Conservation (phyloP, 345 rosid species). For the Eucalyptus polybractea region DNA sequence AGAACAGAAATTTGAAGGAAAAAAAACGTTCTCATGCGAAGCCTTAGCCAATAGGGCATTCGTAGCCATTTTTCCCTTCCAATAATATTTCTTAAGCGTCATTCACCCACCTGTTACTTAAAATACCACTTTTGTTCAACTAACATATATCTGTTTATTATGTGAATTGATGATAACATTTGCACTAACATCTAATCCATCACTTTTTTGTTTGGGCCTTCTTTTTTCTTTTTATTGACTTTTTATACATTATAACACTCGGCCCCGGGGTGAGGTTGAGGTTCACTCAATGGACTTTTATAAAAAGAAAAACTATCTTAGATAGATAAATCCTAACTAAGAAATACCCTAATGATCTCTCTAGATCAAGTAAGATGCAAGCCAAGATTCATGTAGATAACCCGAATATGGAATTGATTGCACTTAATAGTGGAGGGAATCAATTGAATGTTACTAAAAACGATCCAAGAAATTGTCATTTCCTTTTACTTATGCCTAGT, state of each 20-base stretch:
- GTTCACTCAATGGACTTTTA: neutral
- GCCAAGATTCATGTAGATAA: neutral
- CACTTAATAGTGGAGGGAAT: neutral
- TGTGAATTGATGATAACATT: neutral
- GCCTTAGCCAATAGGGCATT: neutral
- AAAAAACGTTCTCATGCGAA: accelerated
- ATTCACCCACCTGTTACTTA: accelerated
- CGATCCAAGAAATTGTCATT: neutral
- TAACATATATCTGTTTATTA: neutral
- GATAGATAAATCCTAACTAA: neutral
- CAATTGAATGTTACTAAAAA: neutral
- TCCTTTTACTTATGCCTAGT: neutral
- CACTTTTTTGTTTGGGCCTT: neutral
- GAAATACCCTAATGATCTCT: neutral
- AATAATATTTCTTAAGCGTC: neutral
- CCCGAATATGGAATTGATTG: neutral
- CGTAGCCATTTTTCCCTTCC: neutral
- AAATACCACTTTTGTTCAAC: neutral
- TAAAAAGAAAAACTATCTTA: neutral
- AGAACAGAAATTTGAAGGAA: too few species aligned
- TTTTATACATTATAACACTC: neutral
- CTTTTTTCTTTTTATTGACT: neutral
- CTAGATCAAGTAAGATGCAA: neutral
- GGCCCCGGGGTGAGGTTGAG: neutral
- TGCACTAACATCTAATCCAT: neutral